Evolutionary conservation across 148 eudicot species (phyloP).

Genomic region (Limonium bicolor): DNA sequence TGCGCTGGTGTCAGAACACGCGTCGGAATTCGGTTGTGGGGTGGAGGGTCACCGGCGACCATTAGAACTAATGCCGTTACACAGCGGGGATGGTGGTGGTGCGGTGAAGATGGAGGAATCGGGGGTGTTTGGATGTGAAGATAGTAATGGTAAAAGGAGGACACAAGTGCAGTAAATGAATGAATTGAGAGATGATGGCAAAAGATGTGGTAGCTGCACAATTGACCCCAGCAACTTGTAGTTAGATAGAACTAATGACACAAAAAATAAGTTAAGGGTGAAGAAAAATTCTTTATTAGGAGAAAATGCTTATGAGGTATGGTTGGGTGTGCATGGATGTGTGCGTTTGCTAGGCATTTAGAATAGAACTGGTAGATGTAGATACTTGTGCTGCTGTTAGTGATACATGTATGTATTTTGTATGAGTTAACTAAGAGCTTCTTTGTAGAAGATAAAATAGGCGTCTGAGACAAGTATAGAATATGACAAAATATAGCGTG

Average conservation of each 20-base stretch:
- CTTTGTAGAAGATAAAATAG: no score
- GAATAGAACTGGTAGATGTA: no score
- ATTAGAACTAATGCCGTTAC: conserved; percentile 37
- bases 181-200: background rate
- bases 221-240: background rate
- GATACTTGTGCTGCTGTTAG: no score
- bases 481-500: no score
- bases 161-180: background rate
- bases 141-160: background rate
- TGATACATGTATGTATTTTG: no score
- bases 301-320: conserved; percentile 14
- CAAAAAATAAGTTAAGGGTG: conserved; percentile 2
- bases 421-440: no score
- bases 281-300: conserved; percentile 7
- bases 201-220: background rate
- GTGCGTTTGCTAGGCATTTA: no score
- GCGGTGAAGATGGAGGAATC: background rate
- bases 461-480: no score
- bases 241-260: no score
- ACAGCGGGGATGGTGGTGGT: conserved; percentile 4
- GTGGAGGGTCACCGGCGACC: conserved; percentile 6
- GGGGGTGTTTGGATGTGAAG: background rate
- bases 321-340: no score
- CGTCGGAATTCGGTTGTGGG: background rate
- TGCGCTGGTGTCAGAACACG: conserved; percentile 23